Base-by-base conservation (phyloP, 331 rosid species). In the Saraca asoca region DNA sequence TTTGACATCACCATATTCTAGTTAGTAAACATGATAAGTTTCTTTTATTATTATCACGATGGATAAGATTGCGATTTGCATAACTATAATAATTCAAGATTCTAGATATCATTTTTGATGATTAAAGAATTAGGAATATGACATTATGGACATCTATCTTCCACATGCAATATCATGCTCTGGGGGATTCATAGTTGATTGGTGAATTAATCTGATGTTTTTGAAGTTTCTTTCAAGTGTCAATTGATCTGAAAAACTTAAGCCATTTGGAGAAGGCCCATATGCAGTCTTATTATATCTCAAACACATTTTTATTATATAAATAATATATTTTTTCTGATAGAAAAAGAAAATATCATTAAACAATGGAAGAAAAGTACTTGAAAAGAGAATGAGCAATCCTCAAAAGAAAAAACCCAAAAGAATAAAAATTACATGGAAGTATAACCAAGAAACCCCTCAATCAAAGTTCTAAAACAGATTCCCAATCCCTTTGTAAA, bases 101-200 rank as follows among this genome's bases (percentile, higher is more conserved):
- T 37, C 37, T 54, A 2, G 41, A 12, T 54, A 29, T 8, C 5
- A 39, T n/a, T 60, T 59, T 12, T 2, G 51, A 49, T 56, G 45
- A 58, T 77, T 15, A 51, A 19, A 20, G 31, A 58, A 41, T 41
- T 41, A 33, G 31, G 68, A 62, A 77, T 58, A 69, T 24, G 34
- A 37, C 72, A 71, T 64, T 71, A 56, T 58, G 48, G 10, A 63
- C 63, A 53, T 78, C 44, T 63, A 51, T 68, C 51, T 43, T 50
- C 14, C 15, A 8, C 72, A 48, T 15, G 39, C 9, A 58, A 49
- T 12, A 35, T 24, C 8, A 15, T 38, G 14, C 35, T 37, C 20
- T 20, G 17, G 1, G 52, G 44, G 31, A 5, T 2, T 16, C 5
- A n/a, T 33, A 9, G 16, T 29, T 63, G 16, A 46, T 33, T 46